Evolutionary conservation across 352 stramenopile species (phyloP), one percentile per base, ranked within the genome.

Genomic region (Phytopythium cucurbitacearum): DNA sequence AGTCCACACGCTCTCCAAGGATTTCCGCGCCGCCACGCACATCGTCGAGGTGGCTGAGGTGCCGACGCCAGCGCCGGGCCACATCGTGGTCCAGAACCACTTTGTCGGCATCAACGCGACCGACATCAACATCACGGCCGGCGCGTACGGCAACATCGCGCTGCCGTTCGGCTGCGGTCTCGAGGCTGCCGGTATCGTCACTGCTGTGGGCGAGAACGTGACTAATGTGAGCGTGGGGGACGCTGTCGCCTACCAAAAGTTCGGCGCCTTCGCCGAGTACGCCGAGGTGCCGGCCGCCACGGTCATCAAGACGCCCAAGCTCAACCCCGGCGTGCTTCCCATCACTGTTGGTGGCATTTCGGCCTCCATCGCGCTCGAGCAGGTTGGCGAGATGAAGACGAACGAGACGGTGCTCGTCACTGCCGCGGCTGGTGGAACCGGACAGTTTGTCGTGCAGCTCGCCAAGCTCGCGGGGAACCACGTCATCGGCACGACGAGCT

Each of bases 371-470:
- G 70, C 76, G 4, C 73, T 87, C 12, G 75, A 74, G 38, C 55
- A 70, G 4, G 65, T 68, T 6, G 76, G 73, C 10, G 47, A 87
- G 40, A 73, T 87, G 48, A 65, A 60, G n/a, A 65, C 62, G 33
- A 69, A 71, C 34, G 75, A 83, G 67, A 83, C 67, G 5, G 71
- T 86, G 46, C 62, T 86, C 33, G 75, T 86, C 37, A 76, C 73
- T 3, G 67, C 76, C 0, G 76, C 71, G 2, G 76, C 73, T 5
- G 87, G 86, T n/a, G 87, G 81, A 32, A 95, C 82, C 13, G 85
- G 85, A n/a, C 64, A 93, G 32, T 87, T 92, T 38, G 86, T 78
- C 41, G 67, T 95, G 50, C 87, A 96, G 59, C 62, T 97, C 45
- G 87, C 85, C 40, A 92, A 91, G 47, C 82, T 87, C 2, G 67